Evolutionary conservation across 768 basidiomycete genomes (phyloP), one percentile per base, ranked within the genome.

Genomic region (Goffeauzyma gilvescens): DNA sequence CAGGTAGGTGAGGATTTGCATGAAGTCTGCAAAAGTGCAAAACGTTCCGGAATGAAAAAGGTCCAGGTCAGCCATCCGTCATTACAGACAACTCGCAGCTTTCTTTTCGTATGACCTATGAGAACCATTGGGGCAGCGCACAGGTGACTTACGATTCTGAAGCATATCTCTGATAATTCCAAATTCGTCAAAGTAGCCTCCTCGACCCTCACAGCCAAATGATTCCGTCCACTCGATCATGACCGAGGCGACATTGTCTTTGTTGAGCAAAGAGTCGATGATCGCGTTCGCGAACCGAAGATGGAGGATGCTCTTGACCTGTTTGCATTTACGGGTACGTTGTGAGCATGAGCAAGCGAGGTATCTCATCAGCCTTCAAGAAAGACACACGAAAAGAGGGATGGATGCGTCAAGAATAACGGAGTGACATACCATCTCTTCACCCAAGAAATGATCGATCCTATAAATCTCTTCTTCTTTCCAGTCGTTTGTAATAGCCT

Each of bases 101-200:
- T n/a, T n/a, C n/a, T n/a, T n/a, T n/a, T n/a, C n/a, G n/a, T n/a
- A n/a, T n/a, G n/a, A n/a, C n/a, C n/a, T n/a, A n/a, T n/a, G n/a
- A n/a, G n/a, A n/a, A n/a, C n/a, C n/a, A n/a, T n/a, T n/a, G n/a
- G n/a, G n/a, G n/a, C n/a, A n/a, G n/a, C n/a, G n/a, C n/a, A n/a
- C n/a, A n/a, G 32, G 14, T 15, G 42, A 49, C 43, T 44, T 26
- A 50, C 49, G 47, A 33, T 52, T 49, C 37, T 49, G 50, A 28
- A 48, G 32, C 21, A 51, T 46, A 24, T 51, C 50, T 21, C 50
- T 27, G 15, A 52, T 42, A 33, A 52, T 52, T 30, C 50, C 50
- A 43, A 52, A 52, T 36, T 52, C 50, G 40, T 52, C 50, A 40
- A 52, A 52, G 38, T 52, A 52, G 14, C 50, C 50, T 32, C 50